Evolutionary conservation across 169 alveolate species (phyloP), one percentile per base, ranked within the genome.

Genomic region (Plasmodium reichenowi): DNA sequence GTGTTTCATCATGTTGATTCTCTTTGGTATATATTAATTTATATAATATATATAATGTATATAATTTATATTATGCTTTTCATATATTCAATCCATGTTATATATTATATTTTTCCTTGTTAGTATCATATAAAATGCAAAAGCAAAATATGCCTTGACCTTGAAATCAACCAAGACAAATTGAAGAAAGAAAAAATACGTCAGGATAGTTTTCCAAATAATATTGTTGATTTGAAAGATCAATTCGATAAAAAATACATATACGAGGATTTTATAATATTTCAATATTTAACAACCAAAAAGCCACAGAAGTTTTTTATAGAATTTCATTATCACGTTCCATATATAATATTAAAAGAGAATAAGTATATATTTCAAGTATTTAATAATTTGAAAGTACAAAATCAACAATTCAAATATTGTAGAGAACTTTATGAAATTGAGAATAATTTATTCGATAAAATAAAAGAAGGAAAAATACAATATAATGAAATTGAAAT

Each of bases 241-340:
- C 32, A 67, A 66, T 38, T 67, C 12, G 83, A 43, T 24, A 80
- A 80, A 68, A 80, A 80, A 43, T 15, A 67, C 54, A 70, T 80
- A 68, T 48, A 80, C 15, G 85, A 80, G 26, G 90, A 80, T 80
- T 67, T 67, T 68, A n/a, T 80, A 80, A 52, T 50, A 67, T 80
- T 80, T 72, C 90, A 80, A 48, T 80, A 80, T 80, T 80, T 80
- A 68, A 80, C 90, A 80, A 15, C 63, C 32, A 70, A 80, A 68
- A 56, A 60, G 12, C 72, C 67, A 38, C 85, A 80, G 32, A 80
- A n/a, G 64, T 80, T 80, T 67, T 67, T 20, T 32, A 72, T 80
- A 13, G 90, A 80, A 56, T 80, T 83, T 26, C 60, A 80, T 68
- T 80, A 80, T 56, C 67, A 38, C 48, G 72, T 80, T 17, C 62